Conservation (phyloP, 495 filamentous ascomycete genomes). For the Jackrogersella minutella region DNA sequence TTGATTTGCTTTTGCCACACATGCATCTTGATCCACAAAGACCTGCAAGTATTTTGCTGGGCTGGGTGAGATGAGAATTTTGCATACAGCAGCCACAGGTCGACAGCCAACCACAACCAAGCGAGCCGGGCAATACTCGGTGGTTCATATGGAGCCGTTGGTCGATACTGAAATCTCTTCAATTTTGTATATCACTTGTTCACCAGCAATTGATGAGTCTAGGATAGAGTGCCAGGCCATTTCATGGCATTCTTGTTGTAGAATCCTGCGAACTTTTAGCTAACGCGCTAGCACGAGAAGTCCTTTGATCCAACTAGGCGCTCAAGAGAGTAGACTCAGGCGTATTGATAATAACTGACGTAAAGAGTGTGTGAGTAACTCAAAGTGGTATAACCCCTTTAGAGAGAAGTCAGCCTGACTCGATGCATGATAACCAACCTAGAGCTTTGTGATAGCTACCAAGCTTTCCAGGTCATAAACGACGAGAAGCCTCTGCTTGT, state of each 20-base stretch:
- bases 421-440: not conserved
- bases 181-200: conserved; percentile 1
- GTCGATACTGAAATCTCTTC: conserved; percentile 13
- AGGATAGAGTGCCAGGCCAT: not conserved
- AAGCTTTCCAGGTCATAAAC: not conserved
- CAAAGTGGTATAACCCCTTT: not conserved
- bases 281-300: not conserved
- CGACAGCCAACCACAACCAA: conserved; percentile 15
- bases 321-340: not conserved
- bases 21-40: conserved; percentile 26
- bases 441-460: not conserved
- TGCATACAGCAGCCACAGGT: conserved; percentile 1
- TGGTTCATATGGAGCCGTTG: conserved; percentile 13
- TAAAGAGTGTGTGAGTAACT: not conserved
- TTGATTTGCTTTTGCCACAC: conserved; percentile 25
- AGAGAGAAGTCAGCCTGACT: not conserved
- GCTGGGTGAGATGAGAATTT: conserved; percentile 10
- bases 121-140: conserved; percentile 14
- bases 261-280: conserved; percentile 11
- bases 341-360: not conserved
- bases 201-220: not conserved
- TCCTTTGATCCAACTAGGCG: not conserved
- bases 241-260: not conserved
- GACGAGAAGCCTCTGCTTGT: not conserved
- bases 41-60: conserved; percentile 13